Base-by-base conservation (phyloP, 169 alveolate genomes). In the Eimeria praecox region DNA sequence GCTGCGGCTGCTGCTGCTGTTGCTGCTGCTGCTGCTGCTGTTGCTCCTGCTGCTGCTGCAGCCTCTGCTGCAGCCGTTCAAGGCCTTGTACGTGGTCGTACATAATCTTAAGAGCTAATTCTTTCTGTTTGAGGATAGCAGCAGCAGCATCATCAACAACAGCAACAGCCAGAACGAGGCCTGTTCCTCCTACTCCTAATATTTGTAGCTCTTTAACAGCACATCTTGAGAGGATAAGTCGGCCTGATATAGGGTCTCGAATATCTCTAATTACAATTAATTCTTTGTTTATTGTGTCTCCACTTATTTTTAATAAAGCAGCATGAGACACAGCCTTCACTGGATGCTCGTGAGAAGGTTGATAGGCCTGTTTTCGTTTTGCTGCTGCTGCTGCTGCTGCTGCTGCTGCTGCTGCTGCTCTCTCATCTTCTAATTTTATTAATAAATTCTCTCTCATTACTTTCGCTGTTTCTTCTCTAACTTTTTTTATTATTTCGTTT, bases 151-250 rank as follows among this genome's bases (percentile, higher is more conserved):
- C 89, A 20, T 18, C 64, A 24, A 42, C 89, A 42, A 78, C 46
- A 42, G 38, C 46, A 14, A 78, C 42, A 8, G 35, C 42, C n/a
- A 78, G 18, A 14, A 78, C 89, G 24, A 78, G 16, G 35, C 66
- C 89, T 56, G 35, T 44, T 12, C 89, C 89, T 14, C 89, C 89
- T 9, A 44, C 89, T 35, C 89, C 89, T 5, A 78, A 64, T n/a
- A 78, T 24, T 6, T 24, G 59, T 30, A 42, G 14, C 33, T 42
- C 46, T 20, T 8, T 44, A 16, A 44, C 64, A 16, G 14, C 18
- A 24, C 89, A 78, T 12, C 46, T 9, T 5, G 22, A 40, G 40
- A 78, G 66, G 22, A 78, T 8, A 10, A 18, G 64, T 0, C 0
- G 0, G 12, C 64, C 89, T 42, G 89, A 40, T 24, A 78, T 18